Conservation (phyloP, 2,329 filamentous ascomycete genomes). For the Keithomyces neogunnii region DNA sequence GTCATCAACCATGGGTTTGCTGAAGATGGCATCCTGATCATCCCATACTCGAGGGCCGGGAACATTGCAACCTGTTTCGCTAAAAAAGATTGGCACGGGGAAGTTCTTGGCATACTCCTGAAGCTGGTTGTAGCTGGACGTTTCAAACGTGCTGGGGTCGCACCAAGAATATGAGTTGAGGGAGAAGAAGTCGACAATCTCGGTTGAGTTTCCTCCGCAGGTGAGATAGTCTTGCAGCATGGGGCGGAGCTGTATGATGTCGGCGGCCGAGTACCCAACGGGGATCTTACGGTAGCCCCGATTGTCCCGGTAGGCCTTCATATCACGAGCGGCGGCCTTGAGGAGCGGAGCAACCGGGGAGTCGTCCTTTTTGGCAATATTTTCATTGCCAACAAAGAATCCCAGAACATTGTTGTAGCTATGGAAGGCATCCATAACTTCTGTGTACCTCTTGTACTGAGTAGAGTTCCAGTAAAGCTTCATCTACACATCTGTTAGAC, state of each 20-base stretch:
- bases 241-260: slow-evolving; percentile 61
- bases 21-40: slow-evolving; percentile 72
- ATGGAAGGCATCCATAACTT: slow-evolving; percentile 70
- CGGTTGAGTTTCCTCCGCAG: slow-evolving; percentile 60
- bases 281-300: slow-evolving; percentile 76
- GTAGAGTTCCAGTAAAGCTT: slow-evolving; percentile 63
- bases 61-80: slow-evolving; percentile 77
- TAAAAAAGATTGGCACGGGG: slow-evolving; percentile 82
- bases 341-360: slow-evolving; percentile 68
- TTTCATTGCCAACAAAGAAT: slow-evolving; percentile 84
- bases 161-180: slow-evolving; percentile 85
- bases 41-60: slow-evolving; percentile 53
- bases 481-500: slow-evolving; percentile 27
- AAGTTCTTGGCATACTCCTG: slow-evolving; percentile 60
- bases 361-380: slow-evolving; percentile 55
- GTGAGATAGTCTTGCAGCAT: slow-evolving; percentile 65
- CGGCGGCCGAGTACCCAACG: slow-evolving; percentile 79
- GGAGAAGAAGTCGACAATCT: slow-evolving; percentile 74
- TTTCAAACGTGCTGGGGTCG: slow-evolving; percentile 47
- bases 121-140: slow-evolving; percentile 62
- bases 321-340: slow-evolving; percentile 71
- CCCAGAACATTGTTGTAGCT: slow-evolving; percentile 72
- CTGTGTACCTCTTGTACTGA: slow-evolving; percentile 59
- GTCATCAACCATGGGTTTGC: slow-evolving; percentile 58
- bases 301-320: slow-evolving; percentile 70